These are phyloP conservation scores for Linum trigynum DNA, from an alignment of 345 rosid species.

Conservation along the genomic window DNA sequence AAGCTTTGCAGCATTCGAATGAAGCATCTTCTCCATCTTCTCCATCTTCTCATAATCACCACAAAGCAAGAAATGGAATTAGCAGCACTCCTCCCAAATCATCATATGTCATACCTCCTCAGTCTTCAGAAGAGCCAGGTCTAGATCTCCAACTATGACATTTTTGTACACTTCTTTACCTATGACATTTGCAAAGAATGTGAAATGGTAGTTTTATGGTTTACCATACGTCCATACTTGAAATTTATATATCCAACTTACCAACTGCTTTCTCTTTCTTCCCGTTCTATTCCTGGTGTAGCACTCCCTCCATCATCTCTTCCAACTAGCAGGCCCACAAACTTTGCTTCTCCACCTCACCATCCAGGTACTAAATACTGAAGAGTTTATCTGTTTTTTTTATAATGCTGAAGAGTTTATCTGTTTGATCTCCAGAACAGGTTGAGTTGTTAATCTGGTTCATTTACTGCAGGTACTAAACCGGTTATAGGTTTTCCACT, in stretches of 20 bases:
- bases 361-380: conserved; percentile 32
- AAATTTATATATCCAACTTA: neutral
- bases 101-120: conserved; percentile 37
- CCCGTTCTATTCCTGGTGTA: too few relatives aligned
- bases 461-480: conserved; percentile 21
- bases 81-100: conserved; percentile 34
- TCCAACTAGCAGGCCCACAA: conserved; percentile 25
- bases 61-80: conserved; percentile 25
- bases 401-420: conserved; percentile 2
- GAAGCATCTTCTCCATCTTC: conserved; percentile 30
- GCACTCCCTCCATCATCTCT: conserved; percentile 27
- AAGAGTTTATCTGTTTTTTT: conserved; percentile 1
- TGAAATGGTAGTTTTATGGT: neutral
- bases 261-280: conserved; percentile 12
- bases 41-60: conserved; percentile 32
- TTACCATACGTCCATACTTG: neutral
- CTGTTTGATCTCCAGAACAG: conserved; percentile 2
- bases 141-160: neutral
- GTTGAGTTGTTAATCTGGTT: conserved; percentile 16
- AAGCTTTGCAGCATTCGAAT: conserved; percentile 11
- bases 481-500: conserved; percentile 27
- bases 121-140: conserved; percentile 38
- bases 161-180: conserved; percentile 3
- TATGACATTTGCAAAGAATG: neutral
- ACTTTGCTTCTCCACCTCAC: conserved; percentile 40